phyloP scores from a whole-genome alignment of 2,329 filamentous ascomycete species.

The Phoma herbarum region DNA sequence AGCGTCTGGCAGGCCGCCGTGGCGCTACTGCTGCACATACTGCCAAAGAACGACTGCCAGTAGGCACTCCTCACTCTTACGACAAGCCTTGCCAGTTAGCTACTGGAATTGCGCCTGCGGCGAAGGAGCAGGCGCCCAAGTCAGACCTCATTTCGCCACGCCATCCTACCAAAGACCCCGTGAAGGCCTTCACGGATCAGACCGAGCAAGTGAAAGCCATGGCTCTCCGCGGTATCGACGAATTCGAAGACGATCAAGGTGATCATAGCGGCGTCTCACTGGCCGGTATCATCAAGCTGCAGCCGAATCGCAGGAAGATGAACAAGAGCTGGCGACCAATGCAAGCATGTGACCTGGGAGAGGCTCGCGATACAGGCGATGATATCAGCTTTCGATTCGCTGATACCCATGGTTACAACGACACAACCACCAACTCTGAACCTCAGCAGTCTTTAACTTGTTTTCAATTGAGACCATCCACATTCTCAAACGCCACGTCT shows the following conservation, averaged over 20 bases:
- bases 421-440: no score
- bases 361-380: constrained; percentile 8
- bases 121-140: not conserved
- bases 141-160: constrained; percentile 17
- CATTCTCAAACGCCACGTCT: not conserved
- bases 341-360: constrained; percentile 30
- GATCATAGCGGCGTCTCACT: constrained; percentile 29
- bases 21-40: constrained; percentile 22
- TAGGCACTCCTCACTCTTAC: constrained; percentile 23
- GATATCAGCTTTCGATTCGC: constrained; percentile 3
- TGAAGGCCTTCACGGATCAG: not conserved
- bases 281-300: constrained; percentile 33
- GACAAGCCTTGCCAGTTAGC: not conserved
- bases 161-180: constrained; percentile 2
- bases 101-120: not conserved
- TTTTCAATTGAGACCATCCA: not conserved
- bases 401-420: not conserved
- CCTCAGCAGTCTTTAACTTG: not conserved
- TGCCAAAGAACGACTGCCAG: constrained; percentile 27
- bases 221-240: constrained; percentile 34
- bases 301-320: constrained; percentile 30
- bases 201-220: constrained; percentile 37
- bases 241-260: constrained; percentile 23
- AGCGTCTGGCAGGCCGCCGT: constrained; percentile 30
- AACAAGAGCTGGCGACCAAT: constrained; percentile 39